These are phyloP conservation scores for Ochetophila trinervis DNA, from an alignment of 306 rosid genomes.

Conservation along the genomic window DNA sequence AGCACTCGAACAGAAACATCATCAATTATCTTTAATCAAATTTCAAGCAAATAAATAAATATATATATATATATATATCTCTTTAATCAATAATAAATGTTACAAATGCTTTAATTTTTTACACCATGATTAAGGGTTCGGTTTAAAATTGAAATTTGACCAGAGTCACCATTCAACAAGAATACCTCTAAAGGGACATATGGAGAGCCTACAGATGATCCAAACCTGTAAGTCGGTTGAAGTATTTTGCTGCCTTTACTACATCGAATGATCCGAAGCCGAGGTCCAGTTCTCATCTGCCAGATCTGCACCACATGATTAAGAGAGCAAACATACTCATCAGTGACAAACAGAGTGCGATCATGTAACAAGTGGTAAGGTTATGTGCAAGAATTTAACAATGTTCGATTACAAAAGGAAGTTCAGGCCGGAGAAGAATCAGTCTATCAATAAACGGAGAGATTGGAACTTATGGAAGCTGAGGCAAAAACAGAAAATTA, in stretches of 20 bases:
- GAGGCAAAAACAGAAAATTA: too few species aligned
- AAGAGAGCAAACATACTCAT: neutral
- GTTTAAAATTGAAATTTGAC: constrained; percentile 75
- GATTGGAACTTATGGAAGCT: neutral
- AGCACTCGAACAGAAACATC: constrained; percentile 5
- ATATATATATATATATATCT: too few species aligned
- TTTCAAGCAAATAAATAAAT: too few species aligned
- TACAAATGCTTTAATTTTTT: constrained; percentile 14
- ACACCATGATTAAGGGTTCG: constrained; percentile 46
- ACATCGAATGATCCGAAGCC: constrained; percentile 79
- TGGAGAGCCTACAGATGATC: constrained; percentile 61
- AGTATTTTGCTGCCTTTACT: constrained; percentile 83
- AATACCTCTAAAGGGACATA: constrained; percentile 90
- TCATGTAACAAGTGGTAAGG: neutral
- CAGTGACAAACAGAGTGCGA: too few species aligned
- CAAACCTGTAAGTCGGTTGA: constrained; percentile 86
- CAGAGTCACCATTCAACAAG: constrained; percentile 91
- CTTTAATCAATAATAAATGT: constrained; percentile 14
- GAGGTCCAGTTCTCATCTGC: constrained; percentile 99
- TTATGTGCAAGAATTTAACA: neutral
- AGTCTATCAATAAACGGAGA: neutral
- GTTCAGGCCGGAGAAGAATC: neutral
- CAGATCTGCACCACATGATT: constrained; percentile 61
- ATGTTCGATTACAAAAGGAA: neutral
- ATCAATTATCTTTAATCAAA: constrained; percentile 13